Evolutionary conservation across 176 grass and related monocot genomes (phyloP).

Genomic region (Cenchrus purpureus): DNA sequence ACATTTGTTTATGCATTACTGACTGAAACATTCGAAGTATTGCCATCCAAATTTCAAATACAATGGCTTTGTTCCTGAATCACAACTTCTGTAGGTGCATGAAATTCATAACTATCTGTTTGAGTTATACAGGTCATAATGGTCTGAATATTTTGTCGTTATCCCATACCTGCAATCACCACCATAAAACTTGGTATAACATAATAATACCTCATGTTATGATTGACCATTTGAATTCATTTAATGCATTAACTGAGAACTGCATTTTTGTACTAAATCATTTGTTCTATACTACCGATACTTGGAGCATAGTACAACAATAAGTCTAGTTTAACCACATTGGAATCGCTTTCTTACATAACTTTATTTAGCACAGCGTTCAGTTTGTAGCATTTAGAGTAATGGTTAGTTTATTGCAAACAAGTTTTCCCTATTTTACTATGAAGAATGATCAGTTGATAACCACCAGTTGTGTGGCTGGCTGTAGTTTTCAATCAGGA

Average conservation of each 20-base stretch:
- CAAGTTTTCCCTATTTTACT: not conserved
- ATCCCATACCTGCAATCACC: not conserved
- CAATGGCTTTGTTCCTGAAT: not conserved
- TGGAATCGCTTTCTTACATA: not conserved
- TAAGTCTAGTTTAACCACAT: not conserved
- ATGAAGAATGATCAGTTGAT: not conserved
- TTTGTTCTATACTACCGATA: not conserved
- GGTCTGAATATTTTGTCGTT: not conserved
- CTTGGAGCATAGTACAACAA: not conserved
- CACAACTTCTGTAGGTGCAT: not conserved
- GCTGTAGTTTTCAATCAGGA: not conserved
- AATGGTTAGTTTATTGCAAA: not conserved
- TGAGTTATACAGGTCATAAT: not conserved
- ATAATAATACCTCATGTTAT: not conserved
- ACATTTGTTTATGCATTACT: not conserved
- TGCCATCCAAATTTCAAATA: not conserved
- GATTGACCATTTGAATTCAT: not conserved
- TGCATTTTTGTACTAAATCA: not conserved
- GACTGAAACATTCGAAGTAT: not conserved
- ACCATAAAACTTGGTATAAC: not conserved
- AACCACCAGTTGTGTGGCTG: no score
- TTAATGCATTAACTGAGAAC: not conserved
- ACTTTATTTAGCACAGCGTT: not conserved
- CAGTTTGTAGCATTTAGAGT: not conserved
- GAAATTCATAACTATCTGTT: not conserved